These are phyloP conservation scores for Neurospora sp. DNA, from an alignment of 495 filamentous ascomycete genomes.

Conservation along the genomic window DNA sequence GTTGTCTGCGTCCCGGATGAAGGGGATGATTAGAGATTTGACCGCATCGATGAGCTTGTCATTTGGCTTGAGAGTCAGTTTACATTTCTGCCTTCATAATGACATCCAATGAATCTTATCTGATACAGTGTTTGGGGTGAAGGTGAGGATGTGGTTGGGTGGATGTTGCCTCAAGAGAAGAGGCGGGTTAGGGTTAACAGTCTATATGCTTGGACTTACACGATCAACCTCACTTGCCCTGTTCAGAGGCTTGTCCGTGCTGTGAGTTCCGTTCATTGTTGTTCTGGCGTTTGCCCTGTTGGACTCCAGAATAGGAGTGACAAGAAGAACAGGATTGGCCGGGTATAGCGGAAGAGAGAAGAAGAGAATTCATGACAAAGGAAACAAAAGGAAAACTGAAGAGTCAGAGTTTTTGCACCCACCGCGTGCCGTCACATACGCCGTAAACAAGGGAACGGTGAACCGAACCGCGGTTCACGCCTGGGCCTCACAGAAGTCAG, in stretches of 20 bases:
- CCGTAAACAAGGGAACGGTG: background rate
- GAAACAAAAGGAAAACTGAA: background rate
- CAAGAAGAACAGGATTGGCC: slow-evolving; percentile 1
- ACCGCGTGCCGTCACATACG: background rate
- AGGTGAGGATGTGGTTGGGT: background rate
- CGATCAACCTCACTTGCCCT: slow-evolving; percentile 28
- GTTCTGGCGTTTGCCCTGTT: background rate
- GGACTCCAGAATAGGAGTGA: background rate
- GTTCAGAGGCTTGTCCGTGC: slow-evolving; percentile 9
- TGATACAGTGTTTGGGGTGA: background rate
- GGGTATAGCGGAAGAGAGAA: background rate
- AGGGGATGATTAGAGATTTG: slow-evolving; percentile 64
- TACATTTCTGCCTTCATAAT: background rate
- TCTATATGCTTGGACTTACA: slow-evolving; percentile 28
- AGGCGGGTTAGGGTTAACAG: background rate
- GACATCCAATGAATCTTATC: background rate
- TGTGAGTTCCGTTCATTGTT: slow-evolving; percentile 15
- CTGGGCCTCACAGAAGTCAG: background rate
- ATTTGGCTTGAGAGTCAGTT: background rate
- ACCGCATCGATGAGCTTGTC: slow-evolving; percentile 61
- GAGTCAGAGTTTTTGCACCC: background rate
- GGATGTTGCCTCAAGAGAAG: background rate
- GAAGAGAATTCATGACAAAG: background rate
- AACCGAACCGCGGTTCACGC: background rate
- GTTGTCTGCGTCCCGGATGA: slow-evolving; percentile 66